phyloP scores from a whole-genome alignment of 257 asterid genomes.

The Galeopsis tetrahit region DNA sequence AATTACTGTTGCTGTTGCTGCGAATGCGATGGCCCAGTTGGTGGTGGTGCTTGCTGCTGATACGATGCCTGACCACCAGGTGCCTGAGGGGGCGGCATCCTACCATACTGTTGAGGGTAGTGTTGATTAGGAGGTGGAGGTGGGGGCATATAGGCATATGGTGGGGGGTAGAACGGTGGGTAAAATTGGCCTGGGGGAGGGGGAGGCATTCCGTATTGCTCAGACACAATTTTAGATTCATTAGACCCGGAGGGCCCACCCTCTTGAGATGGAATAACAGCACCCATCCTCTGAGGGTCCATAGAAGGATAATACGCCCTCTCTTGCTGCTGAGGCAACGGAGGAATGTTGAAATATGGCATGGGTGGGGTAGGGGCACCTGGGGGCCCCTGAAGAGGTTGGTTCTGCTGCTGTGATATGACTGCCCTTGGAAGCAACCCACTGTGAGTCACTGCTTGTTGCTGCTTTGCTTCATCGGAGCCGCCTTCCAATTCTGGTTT shows the following conservation, averaged over 20 bases:
- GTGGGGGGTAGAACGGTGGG: slow-evolving; percentile 74
- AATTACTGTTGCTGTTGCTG: slow-evolving; percentile 33
- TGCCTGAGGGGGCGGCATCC: slow-evolving; percentile 55
- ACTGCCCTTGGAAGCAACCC: slow-evolving; percentile 91
- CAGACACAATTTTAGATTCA: slow-evolving; percentile 53
- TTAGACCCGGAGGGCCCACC: slow-evolving; percentile 71
- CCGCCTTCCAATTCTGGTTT: slow-evolving; percentile 63
- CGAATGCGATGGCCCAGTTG: slow-evolving; percentile 42
- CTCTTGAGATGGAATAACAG: slow-evolving; percentile 70
- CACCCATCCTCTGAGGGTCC: slow-evolving; percentile 99
- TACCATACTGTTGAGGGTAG: slow-evolving; percentile 51
- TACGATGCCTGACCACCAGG: slow-evolving; percentile 46
- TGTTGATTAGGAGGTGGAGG: slow-evolving; percentile 66
- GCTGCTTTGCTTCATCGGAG: slow-evolving; percentile 80
- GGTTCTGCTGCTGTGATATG: slow-evolving; percentile 90
- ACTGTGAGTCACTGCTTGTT: slow-evolving; percentile 74
- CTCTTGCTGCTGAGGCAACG: slow-evolving; percentile 79
- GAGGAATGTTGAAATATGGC: slow-evolving; percentile 90
- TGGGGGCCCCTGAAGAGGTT: slow-evolving; percentile 58
- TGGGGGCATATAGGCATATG: slow-evolving; percentile 69
- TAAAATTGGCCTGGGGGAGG: slow-evolving; percentile 70
- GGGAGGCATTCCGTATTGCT: slow-evolving; percentile 56
- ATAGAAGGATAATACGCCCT: slow-evolving; percentile 87
- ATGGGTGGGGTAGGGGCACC: slow-evolving; percentile 61
- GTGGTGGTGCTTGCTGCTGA: slow-evolving; percentile 54